Conservation (phyloP, 2,329 filamentous ascomycete species). For the Pseudogymnoascus sp. region DNA sequence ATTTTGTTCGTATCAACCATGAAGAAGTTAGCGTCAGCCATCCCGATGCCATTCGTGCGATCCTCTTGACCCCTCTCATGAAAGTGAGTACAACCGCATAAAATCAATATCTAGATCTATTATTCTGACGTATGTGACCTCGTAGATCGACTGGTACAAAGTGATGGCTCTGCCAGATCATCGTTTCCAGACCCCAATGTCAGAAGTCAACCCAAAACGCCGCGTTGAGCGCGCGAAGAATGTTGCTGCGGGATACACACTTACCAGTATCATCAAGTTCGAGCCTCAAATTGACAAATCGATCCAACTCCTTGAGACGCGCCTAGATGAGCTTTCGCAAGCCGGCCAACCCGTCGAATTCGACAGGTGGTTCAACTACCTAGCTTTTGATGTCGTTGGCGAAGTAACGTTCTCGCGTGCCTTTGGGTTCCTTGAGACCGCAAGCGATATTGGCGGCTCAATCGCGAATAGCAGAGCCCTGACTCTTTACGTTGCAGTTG, state of each 20-base stretch:
- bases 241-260: slow-evolving; percentile 27
- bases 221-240: slow-evolving; percentile 30
- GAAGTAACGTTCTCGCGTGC: slow-evolving; percentile 22
- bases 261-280: slow-evolving; percentile 25
- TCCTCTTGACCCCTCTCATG: slow-evolving; percentile 28
- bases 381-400: slow-evolving; percentile 25
- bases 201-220: slow-evolving; percentile 29
- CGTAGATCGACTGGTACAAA: slow-evolving; percentile 12
- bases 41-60: slow-evolving; percentile 31
- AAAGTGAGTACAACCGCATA: slow-evolving; percentile 23
- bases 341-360: slow-evolving; percentile 19
- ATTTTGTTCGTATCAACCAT: slow-evolving; percentile 36
- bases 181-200: slow-evolving; percentile 34
- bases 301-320: slow-evolving; percentile 24
- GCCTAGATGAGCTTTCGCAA: slow-evolving; percentile 22
- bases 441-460: slow-evolving; percentile 28
- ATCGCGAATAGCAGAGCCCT: slow-evolving; percentile 29
- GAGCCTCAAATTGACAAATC: slow-evolving; percentile 24
- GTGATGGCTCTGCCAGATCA: slow-evolving; percentile 33
- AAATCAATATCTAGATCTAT: background rate
- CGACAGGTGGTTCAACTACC: slow-evolving; percentile 14
- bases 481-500: slow-evolving; percentile 27
- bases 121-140: background rate
- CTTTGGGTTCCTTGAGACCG: slow-evolving; percentile 23
- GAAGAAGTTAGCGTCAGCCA: slow-evolving; percentile 38